Evolutionary conservation across 1,284 basidiomycete genomes (phyloP), one percentile per base, ranked within the genome.

Genomic region (Sporisorium sorghi): DNA sequence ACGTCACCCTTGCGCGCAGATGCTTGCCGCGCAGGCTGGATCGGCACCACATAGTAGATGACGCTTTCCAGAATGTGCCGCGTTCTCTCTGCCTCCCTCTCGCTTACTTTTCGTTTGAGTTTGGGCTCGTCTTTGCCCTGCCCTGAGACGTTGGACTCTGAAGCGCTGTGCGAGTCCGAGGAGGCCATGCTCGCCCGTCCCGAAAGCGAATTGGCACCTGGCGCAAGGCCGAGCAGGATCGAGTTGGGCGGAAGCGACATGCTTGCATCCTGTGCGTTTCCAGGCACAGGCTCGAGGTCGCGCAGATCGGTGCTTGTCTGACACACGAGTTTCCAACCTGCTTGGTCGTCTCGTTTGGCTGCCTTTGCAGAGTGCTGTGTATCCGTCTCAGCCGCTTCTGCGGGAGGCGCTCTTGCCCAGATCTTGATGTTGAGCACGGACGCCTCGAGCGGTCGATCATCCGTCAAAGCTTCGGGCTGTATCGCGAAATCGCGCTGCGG

Each of bases 171-270:
- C 28, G 59, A 33, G 6, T 58, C 56, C 12, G 55, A 33, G 0
- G 52, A 11, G 15, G 40, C 30, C 5, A 66, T 14, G 17, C 52
- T 66, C 2, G 54, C 55, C 8, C 64, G 58, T 0, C 63, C 70
- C 4, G 63, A 73, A 11, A 73, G 64, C 17, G 63, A 73, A 32
- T 73, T 73, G 40, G 70, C 63, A 7, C 72, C 66, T 1, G 56
- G 56, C 5, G 61, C 61, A 1, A 74, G 67, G 17, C 72, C 72
- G 19, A 74, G 59, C 32, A 74, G 14, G 23, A 74, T 53, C 10
- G 67, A 61, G 28, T 74, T 74, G 47, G 66, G 72, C 3, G 67
- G 46, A 23, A 61, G 52, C 9, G 56, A 24, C 8, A 59, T 35
- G 12, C 26, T 52, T 5, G 58, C 53, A 14, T 67, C 62, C 24